Conservation (phyloP, 371 early-diverging fungal species). For the Apophysomyces variabilis region DNA sequence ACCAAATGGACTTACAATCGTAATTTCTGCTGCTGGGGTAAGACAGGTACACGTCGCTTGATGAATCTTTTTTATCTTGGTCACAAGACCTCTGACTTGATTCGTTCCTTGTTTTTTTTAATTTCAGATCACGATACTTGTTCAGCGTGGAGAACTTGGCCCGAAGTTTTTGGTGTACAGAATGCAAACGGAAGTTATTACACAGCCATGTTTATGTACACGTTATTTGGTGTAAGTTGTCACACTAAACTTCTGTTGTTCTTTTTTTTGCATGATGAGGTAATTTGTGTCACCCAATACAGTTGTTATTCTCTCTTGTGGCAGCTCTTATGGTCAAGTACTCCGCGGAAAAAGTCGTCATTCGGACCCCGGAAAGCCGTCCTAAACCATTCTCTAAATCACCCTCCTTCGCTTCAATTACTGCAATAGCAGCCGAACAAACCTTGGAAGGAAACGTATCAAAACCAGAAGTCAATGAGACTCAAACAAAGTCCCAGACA, state of each 20-base stretch:
- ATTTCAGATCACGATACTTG: slow-evolving; percentile 36
- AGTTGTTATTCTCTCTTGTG: slow-evolving; percentile 42
- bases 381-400: slow-evolving; percentile 26
- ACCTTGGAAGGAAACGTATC: background rate
- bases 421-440: background rate
- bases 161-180: slow-evolving; percentile 36
- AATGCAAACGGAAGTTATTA: slow-evolving; percentile 30
- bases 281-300: slow-evolving; percentile 7
- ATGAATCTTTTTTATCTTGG: background rate
- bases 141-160: slow-evolving; percentile 50
- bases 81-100: background rate
- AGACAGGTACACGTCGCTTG: slow-evolving; percentile 45
- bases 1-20: slow-evolving; percentile 85
- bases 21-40: slow-evolving; percentile 91
- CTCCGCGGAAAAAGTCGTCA: slow-evolving; percentile 45
- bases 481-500: slow-evolving; percentile 29
- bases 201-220: slow-evolving; percentile 43
- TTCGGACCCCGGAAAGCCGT: slow-evolving; percentile 25
- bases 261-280: slow-evolving; percentile 10
- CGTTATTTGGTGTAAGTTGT: slow-evolving; percentile 45
- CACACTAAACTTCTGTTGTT: background rate
- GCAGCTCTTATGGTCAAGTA: slow-evolving; percentile 49
- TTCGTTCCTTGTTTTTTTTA: background rate
- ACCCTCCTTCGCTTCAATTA: slow-evolving; percentile 26
- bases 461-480: slow-evolving; percentile 5